Evolutionary conservation across 345 rosid species (phyloP).

Genomic region (Gynandropsis gynandra): DNA sequence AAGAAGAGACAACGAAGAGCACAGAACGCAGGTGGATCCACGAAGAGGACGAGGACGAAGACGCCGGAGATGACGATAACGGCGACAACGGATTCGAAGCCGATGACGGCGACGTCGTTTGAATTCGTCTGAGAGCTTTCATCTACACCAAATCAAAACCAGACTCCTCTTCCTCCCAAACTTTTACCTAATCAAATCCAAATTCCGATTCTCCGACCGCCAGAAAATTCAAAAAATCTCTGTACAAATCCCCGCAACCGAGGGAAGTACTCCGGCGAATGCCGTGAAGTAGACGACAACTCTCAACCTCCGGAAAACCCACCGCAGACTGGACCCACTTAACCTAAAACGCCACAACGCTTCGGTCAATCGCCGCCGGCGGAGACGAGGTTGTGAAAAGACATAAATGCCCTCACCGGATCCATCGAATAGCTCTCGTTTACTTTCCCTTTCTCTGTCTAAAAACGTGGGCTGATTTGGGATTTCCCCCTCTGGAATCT

Average conservation of each 20-base stretch:
- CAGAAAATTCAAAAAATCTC: conserved; percentile 4
- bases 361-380: conserved; percentile 1
- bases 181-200: conserved; percentile 9
- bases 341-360: not conserved
- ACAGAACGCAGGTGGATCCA: conserved; percentile 94
- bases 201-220: conserved; percentile 9
- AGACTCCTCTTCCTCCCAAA: not conserved
- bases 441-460: conserved; percentile 20
- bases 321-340: not conserved
- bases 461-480: conserved; percentile 24
- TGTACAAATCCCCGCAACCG: not conserved
- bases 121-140: conserved; percentile 84
- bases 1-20: conserved; percentile 68
- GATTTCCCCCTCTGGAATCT: conserved; percentile 12
- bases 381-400: conserved; percentile 8
- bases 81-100: conserved; percentile 54
- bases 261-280: not conserved
- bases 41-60: conserved; percentile 56
- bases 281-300: conserved; percentile 13
- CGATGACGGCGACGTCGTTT: conserved; percentile 64
- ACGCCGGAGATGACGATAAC: conserved; percentile 46
- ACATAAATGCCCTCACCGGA: not conserved
- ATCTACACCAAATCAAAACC: conserved; percentile 30
- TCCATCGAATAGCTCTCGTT: conserved; percentile 10
- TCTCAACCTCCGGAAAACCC: not conserved